These are phyloP conservation scores for Lentinula aciculospora DNA, from an alignment of 768 basidiomycete genomes.

Conservation along the genomic window DNA sequence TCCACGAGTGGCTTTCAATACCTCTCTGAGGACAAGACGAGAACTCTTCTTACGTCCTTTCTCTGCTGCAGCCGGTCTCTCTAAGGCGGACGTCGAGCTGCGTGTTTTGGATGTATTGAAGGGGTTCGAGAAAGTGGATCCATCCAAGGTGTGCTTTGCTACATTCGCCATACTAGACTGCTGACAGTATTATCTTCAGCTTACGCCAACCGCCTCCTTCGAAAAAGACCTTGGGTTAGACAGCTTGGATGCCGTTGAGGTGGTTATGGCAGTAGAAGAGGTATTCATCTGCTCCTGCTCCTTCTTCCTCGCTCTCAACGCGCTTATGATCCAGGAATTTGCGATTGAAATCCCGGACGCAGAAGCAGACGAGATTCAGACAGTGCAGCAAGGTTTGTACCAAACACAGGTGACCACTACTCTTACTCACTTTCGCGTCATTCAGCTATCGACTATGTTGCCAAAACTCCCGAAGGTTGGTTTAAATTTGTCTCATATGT, in stretches of 20 bases:
- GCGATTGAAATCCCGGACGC: conserved; percentile 96
- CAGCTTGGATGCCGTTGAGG: conserved; percentile 95
- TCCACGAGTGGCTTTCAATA: conserved; percentile 33
- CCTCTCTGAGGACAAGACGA: conserved; percentile 25
- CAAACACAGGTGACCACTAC: conserved; percentile 9
- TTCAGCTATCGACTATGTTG: conserved; percentile 91
- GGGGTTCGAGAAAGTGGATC: conserved; percentile 85
- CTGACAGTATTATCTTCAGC: conserved; percentile 32
- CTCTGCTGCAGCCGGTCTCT: conserved; percentile 63
- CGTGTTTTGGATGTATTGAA: conserved; percentile 82
- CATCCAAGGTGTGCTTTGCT: conserved; percentile 48
- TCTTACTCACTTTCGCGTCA: conserved; percentile 11
- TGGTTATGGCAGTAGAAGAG: conserved; percentile 99
- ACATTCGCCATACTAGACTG: background rate
- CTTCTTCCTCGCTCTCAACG: background rate
- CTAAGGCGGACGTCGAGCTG: conserved; percentile 60
- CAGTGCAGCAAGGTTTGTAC: conserved; percentile 79
- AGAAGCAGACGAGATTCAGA: conserved; percentile 92
- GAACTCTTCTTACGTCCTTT: conserved; percentile 46
- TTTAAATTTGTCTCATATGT: conserved; percentile 3
- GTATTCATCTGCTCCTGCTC: conserved; percentile 24
- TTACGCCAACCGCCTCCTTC: conserved; percentile 63
- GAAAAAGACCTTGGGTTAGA: conserved; percentile 85
- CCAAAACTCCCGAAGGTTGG: conserved; percentile 84
- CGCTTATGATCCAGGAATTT: conserved; percentile 65